Percentiles rank a stretch among this genome's conserved stretches.
Conservation (phyloP, 2,329 filamentous ascomycete genomes). For the Magnaporthiopsis incrustans region DNA sequence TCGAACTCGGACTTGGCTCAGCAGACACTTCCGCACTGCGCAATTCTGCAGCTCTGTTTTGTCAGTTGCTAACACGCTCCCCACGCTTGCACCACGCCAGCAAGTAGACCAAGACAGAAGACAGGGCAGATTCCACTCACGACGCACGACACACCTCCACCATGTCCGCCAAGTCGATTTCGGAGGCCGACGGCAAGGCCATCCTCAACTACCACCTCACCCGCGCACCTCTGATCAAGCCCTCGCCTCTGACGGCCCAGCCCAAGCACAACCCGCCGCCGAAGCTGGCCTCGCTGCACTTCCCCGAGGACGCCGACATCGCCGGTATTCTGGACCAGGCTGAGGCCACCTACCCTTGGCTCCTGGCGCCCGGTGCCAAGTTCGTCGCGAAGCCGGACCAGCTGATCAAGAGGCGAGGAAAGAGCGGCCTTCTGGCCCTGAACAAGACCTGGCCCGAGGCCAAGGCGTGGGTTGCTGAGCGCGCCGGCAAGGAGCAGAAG, state of each 20-base stretch:
- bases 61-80: background rate
- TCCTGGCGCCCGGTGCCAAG: slow-evolving; percentile 73
- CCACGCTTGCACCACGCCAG: background rate
- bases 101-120: background rate
- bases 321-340: slow-evolving; percentile 86
- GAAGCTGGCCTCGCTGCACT: slow-evolving; percentile 86
- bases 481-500: slow-evolving; percentile 84
- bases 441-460: slow-evolving; percentile 98
- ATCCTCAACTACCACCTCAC: slow-evolving; percentile 99
- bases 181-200: slow-evolving; percentile 99
- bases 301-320: slow-evolving; percentile 79
- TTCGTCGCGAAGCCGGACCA: slow-evolving; percentile 99
- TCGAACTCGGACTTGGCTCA: background rate
- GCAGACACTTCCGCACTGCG: background rate
- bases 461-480: slow-evolving; percentile 85
- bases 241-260: slow-evolving; percentile 77
- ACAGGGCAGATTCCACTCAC: background rate
- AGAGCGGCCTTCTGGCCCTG: slow-evolving; percentile 90
- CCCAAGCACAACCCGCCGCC: slow-evolving; percentile 87
- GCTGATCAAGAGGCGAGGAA: slow-evolving; percentile 98
- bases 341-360: slow-evolving; percentile 94
- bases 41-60: background rate
- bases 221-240: slow-evolving; percentile 94
- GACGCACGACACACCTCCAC: slow-evolving; percentile 18
- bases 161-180: slow-evolving; percentile 95